Evolutionary conservation across 371 early-diverging fungal species (phyloP).

Genomic region (Actinomortierella ambigua): DNA sequence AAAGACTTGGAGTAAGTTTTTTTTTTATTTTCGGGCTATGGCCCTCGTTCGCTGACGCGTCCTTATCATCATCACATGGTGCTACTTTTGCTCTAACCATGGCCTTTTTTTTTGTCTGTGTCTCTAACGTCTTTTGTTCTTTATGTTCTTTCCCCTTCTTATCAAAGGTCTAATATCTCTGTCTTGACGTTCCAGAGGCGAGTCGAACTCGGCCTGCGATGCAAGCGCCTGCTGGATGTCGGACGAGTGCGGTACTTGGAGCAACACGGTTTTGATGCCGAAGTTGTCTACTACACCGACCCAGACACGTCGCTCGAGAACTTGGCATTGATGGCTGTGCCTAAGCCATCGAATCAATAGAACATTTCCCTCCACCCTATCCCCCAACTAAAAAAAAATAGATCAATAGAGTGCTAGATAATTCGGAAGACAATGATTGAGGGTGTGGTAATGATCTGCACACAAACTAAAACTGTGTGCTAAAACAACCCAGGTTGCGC

Average conservation of each 20-base stretch:
- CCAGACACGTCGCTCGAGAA: constrained; percentile 72
- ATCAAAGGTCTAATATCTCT: constrained; percentile 60
- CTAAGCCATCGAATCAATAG: too few species aligned
- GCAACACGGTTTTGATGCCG: constrained; percentile 57
- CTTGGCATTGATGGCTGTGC: constrained; percentile 68
- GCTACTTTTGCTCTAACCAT: not conserved
- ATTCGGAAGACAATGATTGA: too few species aligned
- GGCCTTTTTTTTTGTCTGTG: not conserved
- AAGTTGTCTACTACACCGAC: constrained; percentile 72
- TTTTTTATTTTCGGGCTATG: not conserved
- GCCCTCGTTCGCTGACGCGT: too few species aligned
- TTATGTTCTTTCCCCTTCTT: not conserved
- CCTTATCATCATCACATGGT: not conserved
- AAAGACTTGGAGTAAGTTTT: not conserved
- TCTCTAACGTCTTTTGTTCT: too few species aligned
- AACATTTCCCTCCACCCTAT: too few species aligned
- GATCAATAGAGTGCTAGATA: too few species aligned
- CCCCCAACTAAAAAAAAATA: too few species aligned
- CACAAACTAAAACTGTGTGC: too few species aligned
- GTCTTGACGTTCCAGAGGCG: constrained; percentile 64
- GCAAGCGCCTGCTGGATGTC: constrained; percentile 76
- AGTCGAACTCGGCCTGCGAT: constrained; percentile 70
- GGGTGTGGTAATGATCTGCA: too few species aligned
- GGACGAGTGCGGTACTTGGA: constrained; percentile 67
- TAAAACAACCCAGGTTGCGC: too few species aligned